phyloP scores from a whole-genome alignment of 2,329 filamentous ascomycete species.

The Fonsecaea nubica region DNA sequence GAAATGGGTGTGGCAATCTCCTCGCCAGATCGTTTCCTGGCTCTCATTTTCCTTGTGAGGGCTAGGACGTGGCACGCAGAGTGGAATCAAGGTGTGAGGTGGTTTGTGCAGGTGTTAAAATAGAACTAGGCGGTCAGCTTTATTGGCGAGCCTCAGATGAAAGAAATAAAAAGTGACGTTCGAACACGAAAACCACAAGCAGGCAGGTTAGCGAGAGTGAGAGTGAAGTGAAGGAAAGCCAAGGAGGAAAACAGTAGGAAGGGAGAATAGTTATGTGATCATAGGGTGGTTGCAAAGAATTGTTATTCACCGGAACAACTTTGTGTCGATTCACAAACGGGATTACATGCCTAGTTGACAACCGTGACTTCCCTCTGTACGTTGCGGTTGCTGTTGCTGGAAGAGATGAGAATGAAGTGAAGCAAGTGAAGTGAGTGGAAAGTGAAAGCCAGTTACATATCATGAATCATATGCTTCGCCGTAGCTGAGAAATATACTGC shows the following conservation, averaged over 20 bases:
- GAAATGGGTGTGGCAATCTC: neutral
- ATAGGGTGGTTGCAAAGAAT: neutral
- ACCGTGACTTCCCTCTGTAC: neutral
- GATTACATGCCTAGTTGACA: neutral
- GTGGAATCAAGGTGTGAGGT: neutral
- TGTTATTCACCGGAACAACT: neutral
- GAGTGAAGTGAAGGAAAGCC: neutral
- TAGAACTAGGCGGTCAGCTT: neutral
- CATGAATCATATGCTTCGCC: neutral
- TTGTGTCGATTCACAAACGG: neutral
- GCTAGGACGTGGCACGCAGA: neutral
- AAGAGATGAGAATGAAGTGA: neutral
- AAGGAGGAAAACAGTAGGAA: neutral
- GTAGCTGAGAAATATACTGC: neutral
- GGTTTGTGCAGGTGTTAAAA: neutral
- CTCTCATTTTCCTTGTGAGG: neutral
- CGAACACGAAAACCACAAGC: neutral
- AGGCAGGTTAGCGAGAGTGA: neutral
- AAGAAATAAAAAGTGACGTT: neutral
- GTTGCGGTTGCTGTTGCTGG: no score
- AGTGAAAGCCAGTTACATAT: neutral
- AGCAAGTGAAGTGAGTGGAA: neutral
- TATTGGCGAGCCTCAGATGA: neutral
- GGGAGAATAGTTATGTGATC: neutral
- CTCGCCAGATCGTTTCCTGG: conserved; percentile 5